These are phyloP conservation scores for Suhomyces prunicola DNA, from an alignment of 805 yeast species.

Conservation along the genomic window DNA sequence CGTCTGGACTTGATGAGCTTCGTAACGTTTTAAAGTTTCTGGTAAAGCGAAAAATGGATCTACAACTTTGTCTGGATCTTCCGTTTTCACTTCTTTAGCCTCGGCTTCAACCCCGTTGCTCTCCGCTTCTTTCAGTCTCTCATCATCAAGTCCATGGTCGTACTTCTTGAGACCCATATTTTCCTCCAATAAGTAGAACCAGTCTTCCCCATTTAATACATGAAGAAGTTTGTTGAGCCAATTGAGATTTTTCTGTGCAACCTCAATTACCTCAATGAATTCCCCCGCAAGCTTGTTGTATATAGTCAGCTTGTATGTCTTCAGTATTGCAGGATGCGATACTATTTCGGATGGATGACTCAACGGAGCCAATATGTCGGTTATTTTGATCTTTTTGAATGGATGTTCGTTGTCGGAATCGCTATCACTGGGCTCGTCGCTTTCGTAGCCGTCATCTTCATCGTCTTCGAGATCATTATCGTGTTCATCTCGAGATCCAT, in stretches of 20 bases:
- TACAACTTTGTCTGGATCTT: conserved; percentile 52
- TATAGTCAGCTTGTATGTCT: conserved; percentile 57
- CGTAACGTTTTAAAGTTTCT: conserved; percentile 31
- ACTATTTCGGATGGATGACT: conserved; percentile 77
- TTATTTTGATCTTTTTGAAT: conserved; percentile 26
- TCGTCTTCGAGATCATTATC: conserved; percentile 4
- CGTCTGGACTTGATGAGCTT: conserved; percentile 22
- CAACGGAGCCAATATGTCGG: conserved; percentile 69
- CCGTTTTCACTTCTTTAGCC: conserved; percentile 18
- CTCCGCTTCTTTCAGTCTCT: conserved; percentile 3
- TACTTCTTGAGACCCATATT: conserved; percentile 65
- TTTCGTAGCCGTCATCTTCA: conserved; percentile 11
- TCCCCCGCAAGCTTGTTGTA: conserved; percentile 59
- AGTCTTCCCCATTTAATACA: conserved; percentile 84
- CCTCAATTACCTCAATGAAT: conserved; percentile 72
- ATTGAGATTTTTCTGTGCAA: conserved; percentile 76
- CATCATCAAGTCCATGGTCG: conserved; percentile 55
- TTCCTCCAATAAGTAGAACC: conserved; percentile 60
- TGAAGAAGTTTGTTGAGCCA: conserved; percentile 69
- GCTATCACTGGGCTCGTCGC: conserved; percentile 9
- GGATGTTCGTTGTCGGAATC: conserved; percentile 21
- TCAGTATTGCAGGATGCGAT: conserved; percentile 63
- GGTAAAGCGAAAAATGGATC: conserved; percentile 60
- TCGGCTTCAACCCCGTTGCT: not conserved
- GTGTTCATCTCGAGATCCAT: conserved; percentile 7